Evolutionary conservation across 306 rosid genomes (phyloP).

Genomic region (Castanospermum australe): DNA sequence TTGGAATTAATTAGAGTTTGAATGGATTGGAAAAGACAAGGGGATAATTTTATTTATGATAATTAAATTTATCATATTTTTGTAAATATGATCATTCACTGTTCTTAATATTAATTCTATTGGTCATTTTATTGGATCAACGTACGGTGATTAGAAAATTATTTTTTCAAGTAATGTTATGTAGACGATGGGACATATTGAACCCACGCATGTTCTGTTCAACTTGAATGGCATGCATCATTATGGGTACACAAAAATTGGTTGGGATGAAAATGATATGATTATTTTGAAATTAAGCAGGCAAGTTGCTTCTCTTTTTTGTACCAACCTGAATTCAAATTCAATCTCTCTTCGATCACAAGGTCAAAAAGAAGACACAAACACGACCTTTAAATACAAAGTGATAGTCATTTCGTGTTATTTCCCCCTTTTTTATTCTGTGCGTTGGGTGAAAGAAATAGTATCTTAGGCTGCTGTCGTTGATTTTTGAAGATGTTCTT

Average conservation of each 20-base stretch:
- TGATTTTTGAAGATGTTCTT: background rate
- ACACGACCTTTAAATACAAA: background rate
- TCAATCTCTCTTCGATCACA: background rate
- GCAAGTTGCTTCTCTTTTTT: background rate
- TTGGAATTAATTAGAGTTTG: background rate
- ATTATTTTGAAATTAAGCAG: background rate
- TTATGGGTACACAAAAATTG: background rate
- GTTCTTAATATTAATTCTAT: no score
- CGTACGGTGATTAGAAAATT: background rate
- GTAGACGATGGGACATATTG: conserved; percentile 12
- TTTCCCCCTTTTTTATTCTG: background rate
- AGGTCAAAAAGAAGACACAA: background rate
- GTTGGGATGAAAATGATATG: conserved; percentile 3
- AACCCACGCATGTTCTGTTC: background rate
- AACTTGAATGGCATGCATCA: background rate
- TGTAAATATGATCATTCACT: background rate
- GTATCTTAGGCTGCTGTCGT: background rate
- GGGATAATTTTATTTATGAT: background rate
- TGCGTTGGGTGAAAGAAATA: background rate
- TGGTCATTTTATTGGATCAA: background rate
- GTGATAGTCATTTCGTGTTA: background rate
- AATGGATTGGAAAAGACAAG: background rate
- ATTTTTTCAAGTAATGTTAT: no score
- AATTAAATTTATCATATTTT: background rate
- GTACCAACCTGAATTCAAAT: background rate